Percentiles rank a stretch among this genome's conserved stretches.
Conservation (phyloP, 2,329 filamentous ascomycete genomes). For the Calycina marina region DNA sequence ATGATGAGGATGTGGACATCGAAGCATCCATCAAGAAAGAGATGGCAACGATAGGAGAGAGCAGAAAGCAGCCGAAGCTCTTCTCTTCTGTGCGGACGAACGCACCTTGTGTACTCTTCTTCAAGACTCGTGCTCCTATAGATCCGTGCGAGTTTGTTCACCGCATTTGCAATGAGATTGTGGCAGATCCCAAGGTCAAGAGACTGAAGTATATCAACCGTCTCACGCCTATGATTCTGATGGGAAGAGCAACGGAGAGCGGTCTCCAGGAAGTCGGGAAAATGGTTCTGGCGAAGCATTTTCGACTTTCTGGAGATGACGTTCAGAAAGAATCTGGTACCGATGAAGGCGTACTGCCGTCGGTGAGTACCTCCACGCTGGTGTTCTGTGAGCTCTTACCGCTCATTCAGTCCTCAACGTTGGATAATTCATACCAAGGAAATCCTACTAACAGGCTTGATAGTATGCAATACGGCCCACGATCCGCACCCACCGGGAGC, state of each 20-base stretch:
- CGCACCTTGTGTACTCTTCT: conserved; percentile 49
- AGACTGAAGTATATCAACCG: conserved; percentile 44
- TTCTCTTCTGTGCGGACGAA: conserved; percentile 40
- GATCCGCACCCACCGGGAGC: conserved; percentile 55
- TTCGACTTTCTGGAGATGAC: conserved; percentile 29
- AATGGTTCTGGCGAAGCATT: conserved; percentile 47
- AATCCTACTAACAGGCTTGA: no score
- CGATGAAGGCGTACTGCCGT: conserved; percentile 5
- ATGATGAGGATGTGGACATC: conserved; percentile 44
- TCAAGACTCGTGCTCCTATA: conserved; percentile 39
- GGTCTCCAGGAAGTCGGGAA: conserved; percentile 51
- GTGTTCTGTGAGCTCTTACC: not conserved
- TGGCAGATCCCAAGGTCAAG: conserved; percentile 27
- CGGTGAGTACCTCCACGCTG: conserved; percentile 5
- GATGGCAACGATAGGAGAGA: conserved; percentile 43
- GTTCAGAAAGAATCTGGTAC: conserved; percentile 9
- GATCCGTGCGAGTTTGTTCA: conserved; percentile 39
- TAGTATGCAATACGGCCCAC: conserved; percentile 78
- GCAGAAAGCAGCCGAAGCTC: conserved; percentile 25
- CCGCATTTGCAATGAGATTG: conserved; percentile 40
- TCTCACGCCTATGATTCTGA: conserved; percentile 38
- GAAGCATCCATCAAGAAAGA: conserved; percentile 60
- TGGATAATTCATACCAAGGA: no score
- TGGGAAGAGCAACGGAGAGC: conserved; percentile 51
- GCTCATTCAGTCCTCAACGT: no score